Base-by-base conservation (phyloP, 768 basidiomycete genomes). In the Mycena rebaudengoi region DNA sequence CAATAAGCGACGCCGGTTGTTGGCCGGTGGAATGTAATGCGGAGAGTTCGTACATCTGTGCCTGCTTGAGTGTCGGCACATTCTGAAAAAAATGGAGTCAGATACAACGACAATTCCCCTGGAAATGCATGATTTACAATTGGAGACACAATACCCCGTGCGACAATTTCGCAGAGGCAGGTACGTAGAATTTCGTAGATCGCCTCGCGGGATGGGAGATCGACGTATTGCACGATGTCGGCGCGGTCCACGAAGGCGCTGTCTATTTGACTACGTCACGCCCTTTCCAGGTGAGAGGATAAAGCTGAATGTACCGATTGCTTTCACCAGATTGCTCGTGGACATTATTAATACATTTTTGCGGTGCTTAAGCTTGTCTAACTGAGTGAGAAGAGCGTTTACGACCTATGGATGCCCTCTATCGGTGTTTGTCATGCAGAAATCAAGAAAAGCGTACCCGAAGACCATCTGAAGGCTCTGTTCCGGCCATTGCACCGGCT, bases 341-440 rank as follows among this genome's bases (percentile, higher is more conserved):
- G 98, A 90, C 90, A 99, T 92, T 23, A 99, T 91, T 23, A 99
- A 80, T 2, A 96, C 95, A 71, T 99, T 99, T 79, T 94, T 97
- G 50, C 88, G 86, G 67, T 94, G 91, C 73, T 92, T 95, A 18
- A 99, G 82, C 75, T 96, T 98, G 80, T 99, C 98, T 7, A 99
- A 85, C 78, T 99, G 97, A 0, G 98, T 99, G 10, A 99, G 82
- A 3, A 99, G 86, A 0, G 98, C 98, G 74, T 99, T 99, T 43
- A 99, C 98, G 18, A 99, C 97, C 96, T 98, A 29, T 13, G 54
- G 26, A 25, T 37, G 49, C 29, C 35, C n/a, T 26, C 20, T 25
- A 25, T 49, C 21, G 13, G 49, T 33, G 45, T 14, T 26, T 53
- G 29, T 39, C 5, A 28, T 21, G 39, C 41, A 26, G 33, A 30